These are phyloP conservation scores for Coprinopsis strossmayeri DNA, from an alignment of 768 basidiomycete species.

Conservation along the genomic window DNA sequence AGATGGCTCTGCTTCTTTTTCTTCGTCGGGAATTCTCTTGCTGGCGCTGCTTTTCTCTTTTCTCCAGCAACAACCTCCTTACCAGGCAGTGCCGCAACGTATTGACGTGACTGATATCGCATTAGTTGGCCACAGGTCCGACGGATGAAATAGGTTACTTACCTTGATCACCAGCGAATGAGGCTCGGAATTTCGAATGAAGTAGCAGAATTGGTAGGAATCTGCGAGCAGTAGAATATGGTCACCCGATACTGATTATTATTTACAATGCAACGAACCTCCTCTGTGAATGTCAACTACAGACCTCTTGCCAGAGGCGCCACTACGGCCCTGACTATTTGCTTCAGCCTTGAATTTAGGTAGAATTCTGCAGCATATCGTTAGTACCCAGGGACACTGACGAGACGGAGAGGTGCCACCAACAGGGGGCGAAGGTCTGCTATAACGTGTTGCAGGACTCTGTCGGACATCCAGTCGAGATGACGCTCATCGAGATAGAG, in stretches of 20 bases:
- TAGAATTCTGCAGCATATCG: slow-evolving; percentile 42
- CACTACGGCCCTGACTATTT: slow-evolving; percentile 33
- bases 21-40: slow-evolving; percentile 1
- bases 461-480: slow-evolving; percentile 86
- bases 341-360: slow-evolving; percentile 61
- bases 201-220: slow-evolving; percentile 87
- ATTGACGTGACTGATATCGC: slow-evolving; percentile 29
- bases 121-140: neutral
- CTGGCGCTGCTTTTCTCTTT: slow-evolving; percentile 1
- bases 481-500: slow-evolving; percentile 87
- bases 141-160: neutral
- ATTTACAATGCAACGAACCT: slow-evolving; percentile 34
- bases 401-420: slow-evolving; percentile 14
- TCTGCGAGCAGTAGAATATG: slow-evolving; percentile 36
- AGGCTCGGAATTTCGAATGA: slow-evolving; percentile 74
- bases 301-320: slow-evolving; percentile 51
- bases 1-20: slow-evolving; percentile 14
- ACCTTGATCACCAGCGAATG: slow-evolving; percentile 84
- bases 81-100: slow-evolving; percentile 23
- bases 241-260: neutral
- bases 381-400: too few relatives aligned
- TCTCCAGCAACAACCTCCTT: neutral
- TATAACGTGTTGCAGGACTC: slow-evolving; percentile 72
- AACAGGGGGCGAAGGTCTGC: slow-evolving; percentile 71
- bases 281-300: slow-evolving; percentile 82